Conservation (phyloP, 2,329 filamentous ascomycete species). For the Pseudogymnoascus sp. region DNA sequence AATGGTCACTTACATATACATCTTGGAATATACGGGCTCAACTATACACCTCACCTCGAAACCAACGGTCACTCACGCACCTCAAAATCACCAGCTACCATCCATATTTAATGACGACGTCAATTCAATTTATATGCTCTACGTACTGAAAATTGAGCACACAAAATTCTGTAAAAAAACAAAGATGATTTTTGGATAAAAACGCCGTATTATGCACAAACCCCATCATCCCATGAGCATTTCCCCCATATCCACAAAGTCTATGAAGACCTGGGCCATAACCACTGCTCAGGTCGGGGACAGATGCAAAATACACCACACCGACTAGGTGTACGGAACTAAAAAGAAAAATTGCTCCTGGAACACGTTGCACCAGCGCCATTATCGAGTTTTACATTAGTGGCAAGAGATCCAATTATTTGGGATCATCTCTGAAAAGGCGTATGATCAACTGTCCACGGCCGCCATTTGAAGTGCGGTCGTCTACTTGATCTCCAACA, state of each 20-base stretch:
- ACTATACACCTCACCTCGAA: background rate
- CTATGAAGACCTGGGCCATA: constrained; percentile 5
- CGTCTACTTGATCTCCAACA: constrained; percentile 71
- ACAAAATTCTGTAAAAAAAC: constrained; percentile 13
- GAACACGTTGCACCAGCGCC: constrained; percentile 2
- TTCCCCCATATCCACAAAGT: constrained; percentile 1
- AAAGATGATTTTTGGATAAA: constrained; percentile 25
- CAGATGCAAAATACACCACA: constrained; percentile 24
- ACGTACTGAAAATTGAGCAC: constrained; percentile 1
- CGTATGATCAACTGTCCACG: background rate
- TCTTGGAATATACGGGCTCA: background rate
- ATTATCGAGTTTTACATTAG: constrained; percentile 5
- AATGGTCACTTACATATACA: background rate
- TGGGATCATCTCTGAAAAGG: background rate
- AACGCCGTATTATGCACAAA: constrained; percentile 28
- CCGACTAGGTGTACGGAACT: background rate
- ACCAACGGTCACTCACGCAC: background rate
- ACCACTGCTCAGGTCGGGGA: constrained; percentile 28
- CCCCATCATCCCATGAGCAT: constrained; percentile 26
- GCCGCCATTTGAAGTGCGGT: background rate
- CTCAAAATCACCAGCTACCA: background rate
- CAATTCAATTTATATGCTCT: background rate
- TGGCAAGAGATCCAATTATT: constrained; percentile 3
- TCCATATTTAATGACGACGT: background rate
- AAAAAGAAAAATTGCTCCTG: background rate